These are phyloP conservation scores for Curvularia sp. DNA, from an alignment of 2,329 filamentous ascomycete genomes.

Conservation along the genomic window DNA sequence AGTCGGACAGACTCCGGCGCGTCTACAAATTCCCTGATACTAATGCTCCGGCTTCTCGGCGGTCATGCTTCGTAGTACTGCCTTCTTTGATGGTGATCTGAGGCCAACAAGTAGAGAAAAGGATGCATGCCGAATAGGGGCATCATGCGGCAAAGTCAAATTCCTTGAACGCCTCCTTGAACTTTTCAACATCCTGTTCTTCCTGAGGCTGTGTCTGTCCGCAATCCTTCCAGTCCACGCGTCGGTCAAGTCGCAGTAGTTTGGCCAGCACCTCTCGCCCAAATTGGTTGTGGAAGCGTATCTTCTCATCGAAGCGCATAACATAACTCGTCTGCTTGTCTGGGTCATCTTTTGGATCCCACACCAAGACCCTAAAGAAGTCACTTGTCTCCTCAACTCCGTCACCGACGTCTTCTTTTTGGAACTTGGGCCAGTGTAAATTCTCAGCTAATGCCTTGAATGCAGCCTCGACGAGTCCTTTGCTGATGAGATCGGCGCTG, in stretches of 20 bases:
- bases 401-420: slow-evolving; percentile 50
- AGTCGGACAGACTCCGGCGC: slow-evolving; percentile 1
- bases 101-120: background rate
- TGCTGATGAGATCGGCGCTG: slow-evolving; percentile 69
- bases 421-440: slow-evolving; percentile 63
- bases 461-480: slow-evolving; percentile 81
- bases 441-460: slow-evolving; percentile 92
- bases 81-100: background rate
- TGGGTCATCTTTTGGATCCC: slow-evolving; percentile 61
- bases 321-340: slow-evolving; percentile 74
- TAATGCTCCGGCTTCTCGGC: background rate
- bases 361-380: slow-evolving; percentile 85
- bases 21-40: background rate
- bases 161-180: slow-evolving; percentile 80
- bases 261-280: slow-evolving; percentile 88
- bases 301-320: slow-evolving; percentile 73
- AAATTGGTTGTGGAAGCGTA: slow-evolving; percentile 90
- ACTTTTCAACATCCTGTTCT: slow-evolving; percentile 75
- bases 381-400: slow-evolving; percentile 58
- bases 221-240: slow-evolving; percentile 87
- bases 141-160: slow-evolving; percentile 77
- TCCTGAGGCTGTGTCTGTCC: slow-evolving; percentile 80
- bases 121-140: background rate
- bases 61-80: background rate
- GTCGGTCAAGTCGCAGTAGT: slow-evolving; percentile 77